A percentile compares a stretch with the other conserved stretches of the same genome.
Evolutionary conservation across 805 yeast species (phyloP).

Genomic region (Lachancea thermotolerans): DNA sequence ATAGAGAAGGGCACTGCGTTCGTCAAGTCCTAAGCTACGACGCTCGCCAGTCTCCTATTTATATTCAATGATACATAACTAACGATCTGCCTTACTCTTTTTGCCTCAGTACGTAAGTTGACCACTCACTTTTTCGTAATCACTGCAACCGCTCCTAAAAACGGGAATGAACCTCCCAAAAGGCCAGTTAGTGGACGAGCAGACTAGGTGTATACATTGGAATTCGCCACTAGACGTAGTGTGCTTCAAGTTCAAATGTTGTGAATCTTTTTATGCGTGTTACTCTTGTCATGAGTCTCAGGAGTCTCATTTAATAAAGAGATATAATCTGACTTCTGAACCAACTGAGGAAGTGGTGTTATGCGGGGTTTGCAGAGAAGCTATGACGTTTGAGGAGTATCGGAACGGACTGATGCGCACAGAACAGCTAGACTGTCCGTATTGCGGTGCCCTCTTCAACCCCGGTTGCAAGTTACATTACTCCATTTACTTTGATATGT

Average conservation of each 20-base stretch:
- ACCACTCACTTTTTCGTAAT: background rate
- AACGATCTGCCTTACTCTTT: background rate
- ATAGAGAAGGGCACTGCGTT: constrained; percentile 91
- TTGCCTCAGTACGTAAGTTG: background rate
- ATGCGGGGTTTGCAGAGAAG: constrained; percentile 27
- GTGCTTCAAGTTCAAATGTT: constrained; percentile 30
- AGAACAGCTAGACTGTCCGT: constrained; percentile 13
- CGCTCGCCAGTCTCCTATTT: background rate
- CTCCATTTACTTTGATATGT: constrained; percentile 20
- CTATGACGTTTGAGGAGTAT: constrained; percentile 26
- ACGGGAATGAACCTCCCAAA: constrained; percentile 3
- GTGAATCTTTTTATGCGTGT: constrained; percentile 27
- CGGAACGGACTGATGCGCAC: background rate
- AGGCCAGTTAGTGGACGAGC: constrained; percentile 23
- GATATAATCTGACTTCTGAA: constrained; percentile 10
- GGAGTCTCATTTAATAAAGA: constrained; percentile 13
- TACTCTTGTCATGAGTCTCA: constrained; percentile 24
- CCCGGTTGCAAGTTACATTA: constrained; percentile 31
- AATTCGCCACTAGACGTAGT: constrained; percentile 26
- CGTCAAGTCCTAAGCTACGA: constrained; percentile 34
- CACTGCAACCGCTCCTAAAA: background rate
- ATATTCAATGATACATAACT: background rate
- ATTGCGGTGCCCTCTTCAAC: constrained; percentile 24
- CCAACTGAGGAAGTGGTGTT: constrained; percentile 13
- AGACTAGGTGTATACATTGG: constrained; percentile 32